Conservation (phyloP, 345 rosid genomes). For the Conringia planisiliqua region DNA sequence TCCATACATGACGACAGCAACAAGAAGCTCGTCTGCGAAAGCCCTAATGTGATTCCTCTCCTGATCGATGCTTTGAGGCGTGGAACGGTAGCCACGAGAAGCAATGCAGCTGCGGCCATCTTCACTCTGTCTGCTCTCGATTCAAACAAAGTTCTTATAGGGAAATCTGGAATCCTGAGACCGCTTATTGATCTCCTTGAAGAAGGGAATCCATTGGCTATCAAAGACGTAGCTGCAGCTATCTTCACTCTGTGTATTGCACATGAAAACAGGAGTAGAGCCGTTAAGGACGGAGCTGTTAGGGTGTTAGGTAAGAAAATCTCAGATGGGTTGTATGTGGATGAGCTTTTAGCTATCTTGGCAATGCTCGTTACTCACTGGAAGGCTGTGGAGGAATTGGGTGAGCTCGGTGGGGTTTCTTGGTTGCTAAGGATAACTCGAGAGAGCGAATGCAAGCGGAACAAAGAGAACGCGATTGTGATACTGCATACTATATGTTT, state of each 20-base stretch:
- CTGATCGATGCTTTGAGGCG: constrained; percentile 67
- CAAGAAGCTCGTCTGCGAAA: constrained; percentile 86
- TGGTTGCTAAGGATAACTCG: constrained; percentile 65
- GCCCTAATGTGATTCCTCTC: constrained; percentile 66
- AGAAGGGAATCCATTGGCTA: constrained; percentile 70
- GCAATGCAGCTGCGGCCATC: constrained; percentile 92
- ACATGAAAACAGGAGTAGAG: constrained; percentile 80
- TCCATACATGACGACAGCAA: constrained; percentile 91
- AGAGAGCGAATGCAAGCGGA: constrained; percentile 73
- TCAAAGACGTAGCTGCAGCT: constrained; percentile 95
- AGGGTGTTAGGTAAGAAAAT: constrained; percentile 66
- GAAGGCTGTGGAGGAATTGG: constrained; percentile 70
- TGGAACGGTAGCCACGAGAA: constrained; percentile 65
- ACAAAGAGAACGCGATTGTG: constrained; percentile 85
- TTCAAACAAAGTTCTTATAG: constrained; percentile 74
- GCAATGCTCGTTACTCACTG: constrained; percentile 81
- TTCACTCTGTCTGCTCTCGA: constrained; percentile 89
- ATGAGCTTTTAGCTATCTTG: constrained; percentile 79
- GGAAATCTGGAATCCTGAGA: constrained; percentile 66
- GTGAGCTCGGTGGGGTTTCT: constrained; percentile 65
- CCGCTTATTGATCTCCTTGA: constrained; percentile 76
- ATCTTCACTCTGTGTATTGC: constrained; percentile 71
- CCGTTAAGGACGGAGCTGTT: constrained; percentile 83
- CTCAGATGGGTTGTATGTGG: constrained; percentile 55
- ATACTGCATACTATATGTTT: constrained; percentile 66